These are phyloP conservation scores for Protomyces pachydermus DNA, from an alignment of 1,139 yeast genomes.

Conservation along the genomic window DNA sequence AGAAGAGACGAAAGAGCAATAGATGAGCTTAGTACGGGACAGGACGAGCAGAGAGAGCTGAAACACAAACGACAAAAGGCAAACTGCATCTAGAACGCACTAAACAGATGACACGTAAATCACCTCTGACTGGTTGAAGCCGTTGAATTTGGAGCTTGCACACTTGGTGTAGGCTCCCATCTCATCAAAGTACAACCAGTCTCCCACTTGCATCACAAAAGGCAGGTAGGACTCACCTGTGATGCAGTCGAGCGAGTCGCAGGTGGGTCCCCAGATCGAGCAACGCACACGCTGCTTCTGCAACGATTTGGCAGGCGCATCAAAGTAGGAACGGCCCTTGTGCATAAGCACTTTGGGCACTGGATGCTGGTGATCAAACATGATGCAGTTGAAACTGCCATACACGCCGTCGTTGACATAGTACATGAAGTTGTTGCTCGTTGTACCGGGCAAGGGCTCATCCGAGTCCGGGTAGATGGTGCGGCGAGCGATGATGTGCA, in stretches of 20 bases:
- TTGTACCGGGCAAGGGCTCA: constrained; percentile 31
- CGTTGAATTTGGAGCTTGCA: constrained; percentile 56
- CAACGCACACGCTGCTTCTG: constrained; percentile 31
- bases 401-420: constrained; percentile 94
- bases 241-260: constrained; percentile 92
- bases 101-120: constrained; percentile 21
- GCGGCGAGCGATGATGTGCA: constrained; percentile 80
- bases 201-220: constrained; percentile 69
- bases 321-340: constrained; percentile 46
- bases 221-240: constrained; percentile 51
- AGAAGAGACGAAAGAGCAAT: too few species aligned
- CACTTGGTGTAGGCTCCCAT: constrained; percentile 93
- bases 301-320: constrained; percentile 3
- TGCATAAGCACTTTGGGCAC: constrained; percentile 60
- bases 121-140: constrained; percentile 24
- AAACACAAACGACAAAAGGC: not conserved
- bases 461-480: constrained; percentile 37
- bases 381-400: constrained; percentile 88
- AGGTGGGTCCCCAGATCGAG: constrained; percentile 96
- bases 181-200: constrained; percentile 81
- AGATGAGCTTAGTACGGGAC: too few species aligned
- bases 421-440: constrained; percentile 46
- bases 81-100: not conserved
- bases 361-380: constrained; percentile 88
- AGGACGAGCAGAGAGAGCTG: not conserved